phyloP scores from a whole-genome alignment of 805 yeast genomes.

The Kodamaea sagamina region DNA sequence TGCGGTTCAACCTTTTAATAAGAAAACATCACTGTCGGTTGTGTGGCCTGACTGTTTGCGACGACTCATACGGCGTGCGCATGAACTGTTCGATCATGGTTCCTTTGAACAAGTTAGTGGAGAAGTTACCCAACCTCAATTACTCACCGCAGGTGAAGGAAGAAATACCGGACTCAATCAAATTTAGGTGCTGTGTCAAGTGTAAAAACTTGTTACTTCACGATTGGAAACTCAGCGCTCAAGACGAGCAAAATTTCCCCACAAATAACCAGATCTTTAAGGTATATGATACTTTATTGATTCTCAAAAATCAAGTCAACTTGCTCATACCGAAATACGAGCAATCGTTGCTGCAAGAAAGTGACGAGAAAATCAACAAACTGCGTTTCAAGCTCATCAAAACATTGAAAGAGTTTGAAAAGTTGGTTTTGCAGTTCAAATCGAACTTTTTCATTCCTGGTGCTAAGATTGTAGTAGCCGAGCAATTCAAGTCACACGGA shows the following conservation, averaged over 20 bases:
- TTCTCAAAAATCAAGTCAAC: constrained; percentile 25
- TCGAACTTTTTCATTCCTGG: constrained; percentile 18
- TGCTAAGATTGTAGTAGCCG: constrained; percentile 17
- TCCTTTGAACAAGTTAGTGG: constrained; percentile 47
- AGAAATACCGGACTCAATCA: constrained; percentile 16
- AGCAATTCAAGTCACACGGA: constrained; percentile 15
- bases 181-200: constrained; percentile 62
- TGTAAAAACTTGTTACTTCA: constrained; percentile 68
- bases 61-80: constrained; percentile 49
- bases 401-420: constrained; percentile 36
- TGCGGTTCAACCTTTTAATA: constrained; percentile 53
- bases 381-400: constrained; percentile 26
- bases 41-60: constrained; percentile 85
- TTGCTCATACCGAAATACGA: constrained; percentile 26
- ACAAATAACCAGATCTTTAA: constrained; percentile 18
- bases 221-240: constrained; percentile 39
- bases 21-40: constrained; percentile 90
- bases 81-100: constrained; percentile 69
- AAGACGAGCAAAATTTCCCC: constrained; percentile 10
- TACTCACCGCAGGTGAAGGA: constrained; percentile 27
- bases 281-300: constrained; percentile 23
- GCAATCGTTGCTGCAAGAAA: constrained; percentile 14
- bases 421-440: constrained; percentile 26
- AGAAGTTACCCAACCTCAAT: constrained; percentile 40
- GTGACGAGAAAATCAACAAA: constrained; percentile 19